Percentiles rank a stretch among this genome's conserved stretches.
Conservation (phyloP, 2,329 filamentous ascomycete species). For the Ophiostoma angusticollis region DNA sequence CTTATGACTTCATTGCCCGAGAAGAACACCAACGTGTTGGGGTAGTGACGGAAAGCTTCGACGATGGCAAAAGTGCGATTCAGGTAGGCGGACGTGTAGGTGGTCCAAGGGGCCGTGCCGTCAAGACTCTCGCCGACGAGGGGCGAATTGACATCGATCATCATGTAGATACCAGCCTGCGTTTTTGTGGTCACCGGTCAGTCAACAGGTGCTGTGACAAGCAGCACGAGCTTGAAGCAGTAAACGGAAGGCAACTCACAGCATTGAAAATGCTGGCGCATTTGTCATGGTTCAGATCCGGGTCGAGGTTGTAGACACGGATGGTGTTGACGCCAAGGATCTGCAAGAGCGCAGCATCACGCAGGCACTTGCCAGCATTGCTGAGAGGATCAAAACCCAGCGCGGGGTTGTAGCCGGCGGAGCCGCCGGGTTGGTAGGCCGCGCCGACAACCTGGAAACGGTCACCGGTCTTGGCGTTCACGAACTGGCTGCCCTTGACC, state of each 20-base stretch:
- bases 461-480: conserved; percentile 44
- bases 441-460: conserved; percentile 55
- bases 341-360: conserved; percentile 55
- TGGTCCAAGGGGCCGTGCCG: conserved; percentile 37
- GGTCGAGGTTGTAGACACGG: conserved; percentile 57
- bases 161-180: conserved; percentile 55
- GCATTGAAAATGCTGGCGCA: conserved; percentile 57
- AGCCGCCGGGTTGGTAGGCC: conserved; percentile 57
- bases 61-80: conserved; percentile 56
- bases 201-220: too few relatives aligned
- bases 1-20: conserved; percentile 71
- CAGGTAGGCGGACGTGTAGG: conserved; percentile 47
- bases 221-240: too few relatives aligned
- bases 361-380: conserved; percentile 42
- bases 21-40: conserved; percentile 61
- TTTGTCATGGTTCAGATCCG: conserved; percentile 51
- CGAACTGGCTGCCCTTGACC: conserved; percentile 44
- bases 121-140: conserved; percentile 44
- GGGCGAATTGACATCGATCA: conserved; percentile 57
- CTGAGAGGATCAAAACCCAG: conserved; percentile 46
- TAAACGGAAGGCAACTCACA: too few relatives aligned
- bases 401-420: conserved; percentile 44
- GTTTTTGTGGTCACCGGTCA: not conserved
- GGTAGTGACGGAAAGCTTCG: conserved; percentile 54
- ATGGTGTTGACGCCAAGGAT: conserved; percentile 52